Conservation (phyloP, 768 basidiomycete genomes). For the Rhodosporidiobolus sp. region DNA sequence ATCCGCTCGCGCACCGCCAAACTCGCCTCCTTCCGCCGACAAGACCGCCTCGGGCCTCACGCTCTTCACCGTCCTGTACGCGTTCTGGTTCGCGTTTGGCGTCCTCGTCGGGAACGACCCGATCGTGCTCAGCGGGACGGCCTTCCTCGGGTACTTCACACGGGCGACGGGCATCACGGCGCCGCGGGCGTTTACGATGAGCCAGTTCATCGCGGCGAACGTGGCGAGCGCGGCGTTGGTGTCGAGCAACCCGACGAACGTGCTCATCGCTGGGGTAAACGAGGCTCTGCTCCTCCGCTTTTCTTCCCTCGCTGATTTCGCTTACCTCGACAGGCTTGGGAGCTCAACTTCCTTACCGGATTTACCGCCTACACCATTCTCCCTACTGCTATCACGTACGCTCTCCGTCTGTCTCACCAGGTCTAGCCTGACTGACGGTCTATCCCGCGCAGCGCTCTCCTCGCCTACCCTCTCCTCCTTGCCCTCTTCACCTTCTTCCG, state of each 20-base stretch:
- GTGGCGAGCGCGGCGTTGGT: slow-evolving; percentile 62
- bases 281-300: neutral
- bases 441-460: slow-evolving; percentile 49
- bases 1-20: slow-evolving; percentile 13
- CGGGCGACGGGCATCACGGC: slow-evolving; percentile 56
- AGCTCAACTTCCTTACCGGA: slow-evolving; percentile 43
- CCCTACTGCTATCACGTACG: slow-evolving; percentile 62
- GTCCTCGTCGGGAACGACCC: slow-evolving; percentile 86
- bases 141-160: slow-evolving; percentile 85
- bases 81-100: slow-evolving; percentile 57
- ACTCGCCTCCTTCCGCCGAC: slow-evolving; percentile 25
- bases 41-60: slow-evolving; percentile 30
- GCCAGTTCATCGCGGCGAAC: slow-evolving; percentile 52
- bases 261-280: slow-evolving; percentile 70
- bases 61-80: slow-evolving; percentile 29
- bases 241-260: slow-evolving; percentile 89
- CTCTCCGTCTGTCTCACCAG: neutral
- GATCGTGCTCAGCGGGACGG: slow-evolving; percentile 84
- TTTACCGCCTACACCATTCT: slow-evolving; percentile 56
- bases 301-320: neutral
- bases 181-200: slow-evolving; percentile 52
- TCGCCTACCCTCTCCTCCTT: slow-evolving; percentile 57
- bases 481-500: slow-evolving; percentile 47
- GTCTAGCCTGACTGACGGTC: slow-evolving; percentile 60
- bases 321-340: slow-evolving; percentile 32